Evolutionary conservation across 208 protist species (phyloP), one percentile per base, ranked within the genome.

Genomic region (Leishmania gerbilli): DNA sequence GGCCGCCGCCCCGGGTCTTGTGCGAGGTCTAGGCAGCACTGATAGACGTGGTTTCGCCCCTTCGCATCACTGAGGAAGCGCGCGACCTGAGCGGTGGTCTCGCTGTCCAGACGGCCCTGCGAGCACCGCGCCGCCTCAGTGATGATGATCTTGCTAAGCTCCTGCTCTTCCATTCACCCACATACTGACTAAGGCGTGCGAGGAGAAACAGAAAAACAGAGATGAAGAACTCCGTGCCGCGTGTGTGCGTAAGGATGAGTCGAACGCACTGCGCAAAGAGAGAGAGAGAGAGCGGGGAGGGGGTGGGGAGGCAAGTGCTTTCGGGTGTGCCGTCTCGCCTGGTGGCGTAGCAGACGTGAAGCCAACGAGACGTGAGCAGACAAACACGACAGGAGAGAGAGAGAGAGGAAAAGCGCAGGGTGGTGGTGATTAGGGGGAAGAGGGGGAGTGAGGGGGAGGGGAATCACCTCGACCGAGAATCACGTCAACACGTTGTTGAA

Each of bases 21-120:
- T 45, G 88, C 77, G 4, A 94, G 60, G 40, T 94, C 89, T 31
- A 95, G 84, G 67, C 91, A 95, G 71, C 89, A 94, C 51, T 89
- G 76, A 82, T 93, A 97, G 31, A 93, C 90, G 17, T 88, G 82
- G 72, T 93, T 86, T 37, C 93, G 86, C 40, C 90, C 90, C 47
- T 89, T 83, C 24, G 84, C 89, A 8, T 90, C 77, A 58, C 77
- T 89, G 56, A 97, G 77, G 47, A 82, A 86, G 56, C 74, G 75
- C 31, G 90, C 71, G 17, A 93, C 79, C n/a, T 89, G 76, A 1
- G 69, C 64, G 34, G 84, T 81, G 40, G 60, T 72, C 47, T 71
- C 71, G 77, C 65, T 88, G 79, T 84, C 79, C 31, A 85, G 74
- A 40, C 76, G 75, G 9, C 82, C 82, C 31, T 77, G 82, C 34